Evolutionary conservation across 371 early-diverging fungal species (phyloP), one percentile per base, ranked within the genome.

Genomic region (Apophysomyces sp.): DNA sequence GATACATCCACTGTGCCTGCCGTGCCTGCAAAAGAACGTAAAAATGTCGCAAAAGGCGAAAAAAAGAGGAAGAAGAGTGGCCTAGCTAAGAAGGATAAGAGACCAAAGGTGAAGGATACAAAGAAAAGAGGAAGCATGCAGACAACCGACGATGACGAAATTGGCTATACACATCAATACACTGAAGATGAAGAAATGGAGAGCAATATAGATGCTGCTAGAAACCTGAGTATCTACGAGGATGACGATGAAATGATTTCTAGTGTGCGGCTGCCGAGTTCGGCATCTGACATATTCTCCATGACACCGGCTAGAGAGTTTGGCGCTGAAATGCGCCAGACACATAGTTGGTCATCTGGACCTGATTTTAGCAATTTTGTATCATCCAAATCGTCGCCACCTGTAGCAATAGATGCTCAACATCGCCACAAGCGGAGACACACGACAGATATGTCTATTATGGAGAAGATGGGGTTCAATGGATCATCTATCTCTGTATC

Each of bases 1-100:
- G 51, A 49, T 39, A 18, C 30, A 21, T n/a, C 11, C 9, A 9
- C 24, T 18, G 6, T 6, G 21, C 44, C 44, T 21, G 24, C 21
- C 49, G 32, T 32, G 27, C 39, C 31, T 18, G 29, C 12, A 8
- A 58, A 53, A 54, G 52, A 52, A 49, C 58, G 53, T 52, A 49
- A 40, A 44, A 44, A 29, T 52, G 52, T 4, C 4, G 34, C 31
- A 27, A 28, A 52, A 30, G 32, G 49, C 26, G 56, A 39, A 40
- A 34, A 56, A 54, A 61, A 69, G 41, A 62, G 59, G n/a, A 58
- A 66, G 53, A 63, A 62, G 29, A 16, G 65, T 37, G 60, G 52
- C 57, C 13, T 55, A 53, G 58, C 51, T 28, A 61, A 58, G 57
- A 66, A 62, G 56, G 66, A 55, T 62, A 60, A 55, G 24, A 15